A percentile compares a stretch with the other conserved stretches of the same genome.
Conservation (phyloP, 2,329 filamentous ascomycete species). For the Trichoderma harzianum region DNA sequence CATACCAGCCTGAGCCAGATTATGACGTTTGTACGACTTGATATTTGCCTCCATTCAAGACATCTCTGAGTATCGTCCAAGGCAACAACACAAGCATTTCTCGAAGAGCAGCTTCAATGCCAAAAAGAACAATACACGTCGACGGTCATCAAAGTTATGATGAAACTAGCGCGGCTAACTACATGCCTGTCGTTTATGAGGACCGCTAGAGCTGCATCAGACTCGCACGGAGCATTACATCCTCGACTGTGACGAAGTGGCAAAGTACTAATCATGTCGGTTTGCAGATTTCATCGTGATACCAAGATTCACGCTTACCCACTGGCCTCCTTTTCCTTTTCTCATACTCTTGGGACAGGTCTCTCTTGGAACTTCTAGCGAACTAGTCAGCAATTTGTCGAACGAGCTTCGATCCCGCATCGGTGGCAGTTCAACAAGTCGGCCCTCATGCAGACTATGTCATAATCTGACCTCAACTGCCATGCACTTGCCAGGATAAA, state of each 20-base stretch:
- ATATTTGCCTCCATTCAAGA: not conserved
- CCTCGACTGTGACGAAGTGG: not conserved
- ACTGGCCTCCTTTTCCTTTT: not conserved
- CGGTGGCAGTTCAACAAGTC: not conserved
- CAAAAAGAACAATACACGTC: not conserved
- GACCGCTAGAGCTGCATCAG: not conserved
- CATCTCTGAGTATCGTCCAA: not conserved
- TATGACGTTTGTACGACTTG: slow-evolving; percentile 13
- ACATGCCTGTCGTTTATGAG: not conserved
- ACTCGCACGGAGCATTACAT: not conserved
- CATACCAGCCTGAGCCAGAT: not conserved
- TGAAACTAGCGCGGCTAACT: not conserved
- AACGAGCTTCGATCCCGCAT: not conserved
- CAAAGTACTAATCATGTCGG: not conserved
- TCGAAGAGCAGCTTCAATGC: not conserved
- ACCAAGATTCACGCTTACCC: not conserved
- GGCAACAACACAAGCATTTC: not conserved
- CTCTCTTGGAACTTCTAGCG: not conserved
- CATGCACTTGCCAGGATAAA: no score
- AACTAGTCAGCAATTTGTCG: not conserved
- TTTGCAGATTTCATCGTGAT: not conserved
- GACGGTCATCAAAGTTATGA: not conserved
- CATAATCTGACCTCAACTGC: not conserved
- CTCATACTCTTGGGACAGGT: not conserved
- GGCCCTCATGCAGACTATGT: not conserved